Evolutionary conservation across 1,284 basidiomycete species (phyloP), one percentile per base, ranked within the genome.

Genomic region (Trametes versicolor): DNA sequence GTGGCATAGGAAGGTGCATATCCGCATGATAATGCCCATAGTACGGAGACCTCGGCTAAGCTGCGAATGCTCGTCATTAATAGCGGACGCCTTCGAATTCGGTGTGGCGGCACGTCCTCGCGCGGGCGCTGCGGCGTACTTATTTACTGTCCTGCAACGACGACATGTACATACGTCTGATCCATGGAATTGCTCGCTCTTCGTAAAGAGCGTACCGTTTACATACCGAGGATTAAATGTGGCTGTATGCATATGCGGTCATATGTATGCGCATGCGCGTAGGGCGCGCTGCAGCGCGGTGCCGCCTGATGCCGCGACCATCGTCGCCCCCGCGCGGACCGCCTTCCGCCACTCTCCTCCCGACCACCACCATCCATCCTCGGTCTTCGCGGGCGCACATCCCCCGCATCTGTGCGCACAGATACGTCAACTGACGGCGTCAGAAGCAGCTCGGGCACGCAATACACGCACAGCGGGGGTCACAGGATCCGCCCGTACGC

Each of bases 401-500:
- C 52, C 8, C 32, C 51, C 59, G 41, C 59, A 45, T 53, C 29
- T 43, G 51, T 25, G 36, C 58, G 21, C 37, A 36, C 34, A 3
- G n/a, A 19, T 21, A 53, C 50, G 58, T 45, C 58, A 36, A 36
- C 57, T 51, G 37, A 41, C 57, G 25, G 23, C 41, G 25, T 25
- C 48, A 27, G 48, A 25, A 27, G 25, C 12, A 39, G 21, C 53
- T 34, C 37, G 23, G 15, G 53, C 37, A 19, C 48, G 25, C 34
- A 13, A 29, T 51, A 23, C 47, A 36, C 17, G 23, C 25, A 43
- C 45, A 50, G 63, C 54, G 25, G 47, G 27, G 47, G 62, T 68
- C 64, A 64, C 61, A 68, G 67, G 67, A 62, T 68, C 67, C 64
- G 64, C 58, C 61, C 67, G 60, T 41, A 36, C 60, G 52, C 59